phyloP scores from a whole-genome alignment of 2,329 filamentous ascomycete species.

The Fusarium sp. region DNA sequence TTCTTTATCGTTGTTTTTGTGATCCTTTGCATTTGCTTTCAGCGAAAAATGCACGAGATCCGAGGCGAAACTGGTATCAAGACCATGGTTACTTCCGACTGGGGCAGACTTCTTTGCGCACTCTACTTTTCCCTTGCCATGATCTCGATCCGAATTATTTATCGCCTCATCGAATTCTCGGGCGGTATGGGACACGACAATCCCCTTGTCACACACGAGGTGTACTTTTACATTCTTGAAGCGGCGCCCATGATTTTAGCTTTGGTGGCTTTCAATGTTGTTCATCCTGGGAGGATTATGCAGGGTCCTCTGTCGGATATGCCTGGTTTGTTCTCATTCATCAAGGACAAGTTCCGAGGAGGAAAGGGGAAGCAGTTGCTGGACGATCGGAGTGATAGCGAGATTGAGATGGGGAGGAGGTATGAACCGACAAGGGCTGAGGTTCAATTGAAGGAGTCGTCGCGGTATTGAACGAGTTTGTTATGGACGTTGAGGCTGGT shows the following conservation, averaged over 20 bases:
- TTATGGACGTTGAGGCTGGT: too few species aligned
- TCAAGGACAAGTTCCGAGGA: conserved; percentile 13
- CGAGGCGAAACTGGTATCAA: neutral
- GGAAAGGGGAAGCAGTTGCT: conserved; percentile 24
- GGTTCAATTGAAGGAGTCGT: neutral
- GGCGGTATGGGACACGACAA: conserved; percentile 50
- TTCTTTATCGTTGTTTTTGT: conserved; percentile 62
- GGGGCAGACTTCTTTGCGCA: conserved; percentile 38
- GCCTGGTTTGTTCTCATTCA: conserved; percentile 22
- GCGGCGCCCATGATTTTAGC: conserved; percentile 57
- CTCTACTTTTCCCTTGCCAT: conserved; percentile 52
- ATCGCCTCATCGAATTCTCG: conserved; percentile 64
- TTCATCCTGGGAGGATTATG: conserved; percentile 53
- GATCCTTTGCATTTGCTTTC: conserved; percentile 46
- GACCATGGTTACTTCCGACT: conserved; percentile 1
- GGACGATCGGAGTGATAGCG: conserved; percentile 29
- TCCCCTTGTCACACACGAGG: conserved; percentile 50
- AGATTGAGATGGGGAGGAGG: conserved; percentile 14
- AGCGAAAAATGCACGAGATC: conserved; percentile 13
- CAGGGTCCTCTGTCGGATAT: conserved; percentile 30
- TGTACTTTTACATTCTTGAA: conserved; percentile 61
- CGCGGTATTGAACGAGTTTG: too few species aligned
- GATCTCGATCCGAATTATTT: conserved; percentile 63
- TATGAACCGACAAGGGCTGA: conserved; percentile 4
- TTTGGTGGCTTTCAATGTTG: conserved; percentile 54